phyloP scores from a whole-genome alignment of 352 stramenopile genomes.

The Pythium vanterpoolii region DNA sequence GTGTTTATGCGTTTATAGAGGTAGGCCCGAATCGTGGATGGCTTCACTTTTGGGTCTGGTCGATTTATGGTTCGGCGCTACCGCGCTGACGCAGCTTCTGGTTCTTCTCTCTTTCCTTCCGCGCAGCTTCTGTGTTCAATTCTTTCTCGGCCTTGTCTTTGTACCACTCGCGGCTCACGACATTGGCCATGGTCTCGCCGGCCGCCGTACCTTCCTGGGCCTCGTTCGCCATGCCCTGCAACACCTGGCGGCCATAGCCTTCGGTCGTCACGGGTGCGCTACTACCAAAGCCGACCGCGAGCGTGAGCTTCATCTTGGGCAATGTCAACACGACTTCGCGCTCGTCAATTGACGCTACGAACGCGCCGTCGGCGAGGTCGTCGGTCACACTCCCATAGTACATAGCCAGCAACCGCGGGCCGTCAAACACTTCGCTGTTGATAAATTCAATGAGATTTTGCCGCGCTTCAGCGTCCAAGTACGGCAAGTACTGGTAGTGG shows the following conservation, averaged over 20 bases:
- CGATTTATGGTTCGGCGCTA: neutral
- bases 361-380: constrained; percentile 59
- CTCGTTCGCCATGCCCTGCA: constrained; percentile 68
- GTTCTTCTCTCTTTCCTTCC: constrained; percentile 17
- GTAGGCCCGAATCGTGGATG: neutral
- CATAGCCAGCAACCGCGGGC: constrained; percentile 61
- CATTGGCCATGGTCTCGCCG: constrained; percentile 75
- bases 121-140: constrained; percentile 23
- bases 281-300: constrained; percentile 78
- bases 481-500: constrained; percentile 58
- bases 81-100: constrained; percentile 46
- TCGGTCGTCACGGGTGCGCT: constrained; percentile 71
- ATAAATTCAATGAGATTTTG: constrained; percentile 64
- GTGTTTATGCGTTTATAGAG: neutral
- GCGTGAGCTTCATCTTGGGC: constrained; percentile 81
- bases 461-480: constrained; percentile 73
- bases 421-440: constrained; percentile 80
- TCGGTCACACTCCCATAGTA: constrained; percentile 86
- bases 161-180: constrained; percentile 66
- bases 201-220: constrained; percentile 48
- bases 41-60: neutral
- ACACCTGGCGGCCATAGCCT: constrained; percentile 64
- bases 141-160: constrained; percentile 47
- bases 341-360: constrained; percentile 74
- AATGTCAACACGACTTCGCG: constrained; percentile 71